phyloP scores from a whole-genome alignment of 257 asterid species.

The Solanum tarijense region DNA sequence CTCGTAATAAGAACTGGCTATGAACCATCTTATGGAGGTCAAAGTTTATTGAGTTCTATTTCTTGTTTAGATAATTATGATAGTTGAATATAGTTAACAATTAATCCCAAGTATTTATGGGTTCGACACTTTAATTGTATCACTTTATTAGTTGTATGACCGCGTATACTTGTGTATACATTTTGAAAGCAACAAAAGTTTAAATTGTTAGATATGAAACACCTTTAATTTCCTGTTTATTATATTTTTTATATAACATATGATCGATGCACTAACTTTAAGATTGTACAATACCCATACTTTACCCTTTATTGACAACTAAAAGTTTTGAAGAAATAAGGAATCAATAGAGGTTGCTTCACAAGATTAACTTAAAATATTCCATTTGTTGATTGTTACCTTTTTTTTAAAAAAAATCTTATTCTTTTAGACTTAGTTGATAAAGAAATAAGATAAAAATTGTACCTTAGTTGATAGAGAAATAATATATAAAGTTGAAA shows the following conservation, averaged over 20 bases:
- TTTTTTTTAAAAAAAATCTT: neutral
- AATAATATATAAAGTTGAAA: neutral
- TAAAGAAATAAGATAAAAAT: neutral
- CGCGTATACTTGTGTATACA: neutral
- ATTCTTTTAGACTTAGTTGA: neutral
- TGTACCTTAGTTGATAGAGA: neutral
- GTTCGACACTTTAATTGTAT: neutral
- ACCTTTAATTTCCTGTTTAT: neutral
- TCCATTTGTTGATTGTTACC: neutral
- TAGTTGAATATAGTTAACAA: neutral
- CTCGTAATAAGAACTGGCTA: neutral
- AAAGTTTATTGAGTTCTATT: neutral
- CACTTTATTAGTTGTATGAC: neutral
- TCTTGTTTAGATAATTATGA: neutral
- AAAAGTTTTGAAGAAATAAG: neutral
- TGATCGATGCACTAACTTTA: neutral
- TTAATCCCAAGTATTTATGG: neutral
- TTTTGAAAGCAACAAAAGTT: neutral
- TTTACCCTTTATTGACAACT: neutral
- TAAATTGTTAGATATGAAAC: neutral
- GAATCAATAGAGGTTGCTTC: neutral
- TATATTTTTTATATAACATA: neutral
- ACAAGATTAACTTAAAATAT: neutral
- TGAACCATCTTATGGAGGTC: no score
- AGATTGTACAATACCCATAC: neutral